Conservation (phyloP, 1,284 basidiomycete genomes). For the Irpex sp. region DNA sequence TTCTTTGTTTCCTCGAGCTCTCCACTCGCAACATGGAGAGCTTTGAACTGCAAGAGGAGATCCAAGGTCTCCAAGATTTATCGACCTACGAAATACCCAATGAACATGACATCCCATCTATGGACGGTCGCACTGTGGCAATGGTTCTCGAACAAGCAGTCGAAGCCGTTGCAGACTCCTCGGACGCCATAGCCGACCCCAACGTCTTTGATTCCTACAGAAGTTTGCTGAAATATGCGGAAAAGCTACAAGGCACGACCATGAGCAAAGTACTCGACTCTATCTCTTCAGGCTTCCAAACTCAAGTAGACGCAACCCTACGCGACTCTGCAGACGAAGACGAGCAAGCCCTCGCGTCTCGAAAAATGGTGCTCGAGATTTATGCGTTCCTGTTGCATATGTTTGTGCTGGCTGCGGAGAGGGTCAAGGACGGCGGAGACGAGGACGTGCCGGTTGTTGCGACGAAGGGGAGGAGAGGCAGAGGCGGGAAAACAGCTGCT, state of each 20-base stretch:
- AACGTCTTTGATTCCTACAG: constrained; percentile 76
- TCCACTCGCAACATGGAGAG: constrained; percentile 15
- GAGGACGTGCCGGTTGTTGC: constrained; percentile 36
- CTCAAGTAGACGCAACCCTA: constrained; percentile 63
- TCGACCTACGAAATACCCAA: constrained; percentile 55
- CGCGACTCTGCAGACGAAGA: constrained; percentile 67
- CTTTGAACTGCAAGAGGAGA: constrained; percentile 76
- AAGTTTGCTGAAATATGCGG: constrained; percentile 68
- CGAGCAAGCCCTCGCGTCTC: constrained; percentile 60
- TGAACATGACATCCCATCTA: constrained; percentile 55
- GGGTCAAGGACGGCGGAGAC: constrained; percentile 52
- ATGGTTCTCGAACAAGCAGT: constrained; percentile 64
- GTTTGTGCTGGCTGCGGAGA: constrained; percentile 78
- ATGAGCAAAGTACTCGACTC: constrained; percentile 80
- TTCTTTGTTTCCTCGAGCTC: constrained; percentile 2
- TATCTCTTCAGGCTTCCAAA: constrained; percentile 62
- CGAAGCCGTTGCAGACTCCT: constrained; percentile 65
- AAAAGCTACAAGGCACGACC: constrained; percentile 48
- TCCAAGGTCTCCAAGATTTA: constrained; percentile 57
- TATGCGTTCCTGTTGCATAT: constrained; percentile 85
- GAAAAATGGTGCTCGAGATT: constrained; percentile 76
- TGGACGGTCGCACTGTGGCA: constrained; percentile 37
- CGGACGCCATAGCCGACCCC: constrained; percentile 59
- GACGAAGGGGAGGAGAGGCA: constrained; percentile 47
- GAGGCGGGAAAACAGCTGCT: constrained; percentile 51